A percentile compares a stretch with the other conserved stretches of the same genome.
Conservation (phyloP, 495 filamentous ascomycete species). For the Xeromyces bisporus region DNA sequence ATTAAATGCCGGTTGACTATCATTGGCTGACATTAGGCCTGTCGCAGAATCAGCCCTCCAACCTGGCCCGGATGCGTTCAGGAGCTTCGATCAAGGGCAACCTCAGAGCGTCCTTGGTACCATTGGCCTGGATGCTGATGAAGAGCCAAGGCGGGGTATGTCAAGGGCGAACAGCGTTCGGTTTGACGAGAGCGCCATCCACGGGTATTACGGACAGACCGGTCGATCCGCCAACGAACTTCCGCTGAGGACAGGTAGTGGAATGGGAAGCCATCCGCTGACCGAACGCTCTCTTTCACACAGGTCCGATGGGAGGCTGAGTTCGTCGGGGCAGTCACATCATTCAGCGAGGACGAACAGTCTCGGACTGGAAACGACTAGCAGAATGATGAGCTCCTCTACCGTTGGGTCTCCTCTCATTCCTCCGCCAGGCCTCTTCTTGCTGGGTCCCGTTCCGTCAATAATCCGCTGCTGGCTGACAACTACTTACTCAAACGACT, state of each 20-base stretch:
- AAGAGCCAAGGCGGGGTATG: conserved; percentile 79
- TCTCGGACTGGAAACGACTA: conserved; percentile 53
- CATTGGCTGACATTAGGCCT: conserved; percentile 2
- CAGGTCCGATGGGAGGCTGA: conserved; percentile 92
- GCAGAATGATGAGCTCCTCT: conserved; percentile 43
- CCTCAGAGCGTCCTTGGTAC: conserved; percentile 47
- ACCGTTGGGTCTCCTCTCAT: conserved; percentile 47
- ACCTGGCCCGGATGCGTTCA: conserved; percentile 59
- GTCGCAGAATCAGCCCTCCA: conserved; percentile 53
- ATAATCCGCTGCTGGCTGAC: conserved; percentile 95
- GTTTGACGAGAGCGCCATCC: conserved; percentile 94
- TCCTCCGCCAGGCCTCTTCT: conserved; percentile 67
- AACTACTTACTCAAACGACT: conserved; percentile 66
- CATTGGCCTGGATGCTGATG: conserved; percentile 69
- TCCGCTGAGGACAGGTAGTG: conserved; percentile 59
- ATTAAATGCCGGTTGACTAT: conserved; percentile 2
- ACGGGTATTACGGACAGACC: conserved; percentile 72
- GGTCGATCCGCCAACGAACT: conserved; percentile 66
- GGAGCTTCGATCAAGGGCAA: conserved; percentile 69
- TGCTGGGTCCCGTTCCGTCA: conserved; percentile 71
- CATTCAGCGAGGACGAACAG: conserved; percentile 74
- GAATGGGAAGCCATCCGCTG: conserved; percentile 65
- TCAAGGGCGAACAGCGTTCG: conserved; percentile 95
- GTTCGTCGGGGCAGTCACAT: conserved; percentile 70
- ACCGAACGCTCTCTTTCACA: conserved; percentile 83